Conservation (phyloP, 2,329 filamentous ascomycete species). For the Nannizzia gypsea region DNA sequence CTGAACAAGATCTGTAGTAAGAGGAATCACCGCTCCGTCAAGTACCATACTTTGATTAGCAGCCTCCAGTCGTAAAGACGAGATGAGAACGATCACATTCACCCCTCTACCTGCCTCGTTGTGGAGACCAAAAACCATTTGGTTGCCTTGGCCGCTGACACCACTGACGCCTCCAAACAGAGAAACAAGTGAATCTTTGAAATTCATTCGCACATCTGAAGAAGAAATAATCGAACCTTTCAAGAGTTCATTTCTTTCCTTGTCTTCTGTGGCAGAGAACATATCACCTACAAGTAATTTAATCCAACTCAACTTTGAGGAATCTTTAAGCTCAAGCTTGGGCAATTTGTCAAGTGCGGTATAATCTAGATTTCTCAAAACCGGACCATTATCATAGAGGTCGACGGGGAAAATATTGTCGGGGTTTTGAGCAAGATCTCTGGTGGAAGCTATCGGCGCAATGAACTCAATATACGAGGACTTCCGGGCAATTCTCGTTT, state of each 20-base stretch:
- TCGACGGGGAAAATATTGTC: constrained; percentile 12
- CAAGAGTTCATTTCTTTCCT: constrained; percentile 10
- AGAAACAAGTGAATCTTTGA: constrained; percentile 22
- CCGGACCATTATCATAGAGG: constrained; percentile 11
- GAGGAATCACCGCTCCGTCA: constrained; percentile 24
- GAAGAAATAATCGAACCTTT: not conserved
- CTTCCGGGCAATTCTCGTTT: constrained; percentile 21
- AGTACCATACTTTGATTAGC: constrained; percentile 20
- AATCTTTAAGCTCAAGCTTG: constrained; percentile 12
- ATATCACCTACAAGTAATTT: constrained; percentile 13
- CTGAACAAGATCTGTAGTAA: constrained; percentile 13
- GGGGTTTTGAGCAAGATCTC: not conserved
- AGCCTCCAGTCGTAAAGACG: constrained; percentile 20
- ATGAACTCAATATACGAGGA: constrained; percentile 23
- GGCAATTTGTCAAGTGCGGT: constrained; percentile 18
- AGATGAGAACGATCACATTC: constrained; percentile 19
- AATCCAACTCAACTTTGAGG: constrained; percentile 15
- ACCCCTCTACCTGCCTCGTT: constrained; percentile 11
- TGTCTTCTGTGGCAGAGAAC: constrained; percentile 16
- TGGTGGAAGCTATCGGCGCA: constrained; percentile 13
- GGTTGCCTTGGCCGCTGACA: constrained; percentile 8
- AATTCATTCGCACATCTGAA: constrained; percentile 13
- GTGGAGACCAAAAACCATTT: constrained; percentile 14
- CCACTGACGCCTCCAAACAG: constrained; percentile 19
- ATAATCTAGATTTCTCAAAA: constrained; percentile 18